Conservation (phyloP, 2,329 filamentous ascomycete species). For the Macrophomina phaseolina region DNA sequence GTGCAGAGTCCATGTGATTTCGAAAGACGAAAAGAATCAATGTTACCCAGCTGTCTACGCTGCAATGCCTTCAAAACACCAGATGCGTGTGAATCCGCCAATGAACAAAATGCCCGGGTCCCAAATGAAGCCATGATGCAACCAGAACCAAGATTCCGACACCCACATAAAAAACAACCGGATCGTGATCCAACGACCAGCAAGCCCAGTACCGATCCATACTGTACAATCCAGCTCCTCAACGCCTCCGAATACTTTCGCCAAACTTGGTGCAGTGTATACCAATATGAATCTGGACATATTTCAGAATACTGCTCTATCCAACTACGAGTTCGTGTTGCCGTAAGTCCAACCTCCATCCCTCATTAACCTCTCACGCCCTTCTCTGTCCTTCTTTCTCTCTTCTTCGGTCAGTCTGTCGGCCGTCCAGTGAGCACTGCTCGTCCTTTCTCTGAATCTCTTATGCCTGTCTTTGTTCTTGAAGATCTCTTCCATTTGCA, state of each 20-base stretch:
- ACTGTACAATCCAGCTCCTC: neutral
- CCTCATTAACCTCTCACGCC: slow-evolving; percentile 76
- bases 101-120: neutral
- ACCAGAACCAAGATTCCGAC: neutral
- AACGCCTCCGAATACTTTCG: neutral
- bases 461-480: slow-evolving; percentile 84
- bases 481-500: slow-evolving; percentile 98
- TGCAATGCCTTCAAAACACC: neutral
- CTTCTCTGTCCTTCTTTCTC: slow-evolving; percentile 77
- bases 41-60: neutral
- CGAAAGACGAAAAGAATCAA: neutral
- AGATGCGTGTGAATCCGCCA: neutral
- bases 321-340: neutral
- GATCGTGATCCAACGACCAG: neutral
- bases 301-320: neutral
- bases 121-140: neutral
- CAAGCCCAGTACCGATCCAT: neutral
- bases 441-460: slow-evolving; percentile 88
- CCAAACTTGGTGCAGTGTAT: neutral
- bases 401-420: slow-evolving; percentile 89
- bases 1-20: neutral
- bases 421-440: slow-evolving; percentile 90
- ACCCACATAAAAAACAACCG: neutral
- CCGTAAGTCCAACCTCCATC: slow-evolving; percentile 75
- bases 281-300: neutral